These are phyloP conservation scores for Graphilbum sp. DNA, from an alignment of 2,329 filamentous ascomycete genomes.

Conservation along the genomic window DNA sequence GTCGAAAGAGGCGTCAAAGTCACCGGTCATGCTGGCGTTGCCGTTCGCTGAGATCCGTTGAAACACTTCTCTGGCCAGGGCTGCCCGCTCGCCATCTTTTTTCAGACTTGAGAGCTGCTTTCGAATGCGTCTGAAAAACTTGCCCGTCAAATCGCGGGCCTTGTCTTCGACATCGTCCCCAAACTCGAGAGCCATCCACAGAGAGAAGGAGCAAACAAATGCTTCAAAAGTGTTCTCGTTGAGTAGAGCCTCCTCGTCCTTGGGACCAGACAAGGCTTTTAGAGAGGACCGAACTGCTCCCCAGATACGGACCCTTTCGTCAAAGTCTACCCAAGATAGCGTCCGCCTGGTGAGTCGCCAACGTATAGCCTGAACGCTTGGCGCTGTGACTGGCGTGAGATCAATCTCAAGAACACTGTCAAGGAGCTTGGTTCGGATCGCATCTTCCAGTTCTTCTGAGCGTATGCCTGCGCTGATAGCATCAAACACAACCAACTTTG, in stretches of 20 bases:
- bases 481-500: conserved; percentile 25
- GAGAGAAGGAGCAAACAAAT: conserved; percentile 14
- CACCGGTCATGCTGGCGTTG: neutral
- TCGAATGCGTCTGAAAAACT: conserved; percentile 13
- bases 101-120: conserved; percentile 4
- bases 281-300: neutral
- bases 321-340: conserved; percentile 12
- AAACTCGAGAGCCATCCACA: conserved; percentile 15
- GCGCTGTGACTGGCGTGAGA: neutral
- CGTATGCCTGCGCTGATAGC: conserved; percentile 25
- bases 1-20: neutral
- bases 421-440: conserved; percentile 21
- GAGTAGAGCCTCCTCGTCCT: conserved; percentile 9
- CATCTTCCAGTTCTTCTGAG: conserved; percentile 25
- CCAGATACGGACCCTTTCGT: conserved; percentile 14
- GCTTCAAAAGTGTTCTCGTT: conserved; percentile 15
- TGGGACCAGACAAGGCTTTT: neutral
- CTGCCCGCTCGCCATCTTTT: neutral
- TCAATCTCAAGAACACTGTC: conserved; percentile 13
- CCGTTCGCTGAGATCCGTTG: neutral
- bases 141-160: conserved; percentile 11
- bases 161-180: conserved; percentile 12
- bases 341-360: conserved; percentile 14
- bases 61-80: neutral
- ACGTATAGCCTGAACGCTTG: conserved; percentile 2